phyloP scores from a whole-genome alignment of 139 green algal genomes.

The Deuterostichococcus epilithicus region DNA sequence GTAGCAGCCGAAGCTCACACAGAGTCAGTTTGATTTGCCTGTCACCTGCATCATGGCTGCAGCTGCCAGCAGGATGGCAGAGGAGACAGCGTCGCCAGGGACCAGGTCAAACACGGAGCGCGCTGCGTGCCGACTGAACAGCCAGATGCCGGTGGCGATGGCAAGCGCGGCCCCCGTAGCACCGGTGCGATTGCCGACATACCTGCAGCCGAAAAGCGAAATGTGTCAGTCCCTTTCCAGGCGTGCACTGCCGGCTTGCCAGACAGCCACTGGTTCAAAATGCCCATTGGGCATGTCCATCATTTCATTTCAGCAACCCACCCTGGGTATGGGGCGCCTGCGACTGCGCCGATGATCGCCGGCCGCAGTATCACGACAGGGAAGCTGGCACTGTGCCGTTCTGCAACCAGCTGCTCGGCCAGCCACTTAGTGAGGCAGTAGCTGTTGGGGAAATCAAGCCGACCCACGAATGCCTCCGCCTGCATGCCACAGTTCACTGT shows the following conservation, averaged over 20 bases:
- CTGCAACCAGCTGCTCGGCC: constrained; percentile 27
- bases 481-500: not conserved
- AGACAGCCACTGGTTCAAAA: too few species aligned
- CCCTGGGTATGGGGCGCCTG: constrained; percentile 7
- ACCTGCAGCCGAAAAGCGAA: not conserved
- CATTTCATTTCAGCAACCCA: too few species aligned
- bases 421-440: constrained; percentile 38
- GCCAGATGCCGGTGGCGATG: constrained; percentile 14
- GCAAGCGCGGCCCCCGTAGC: constrained; percentile 17
- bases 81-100: constrained; percentile 48
- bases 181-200: constrained; percentile 13
- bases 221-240: too few species aligned
- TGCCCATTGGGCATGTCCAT: too few species aligned
- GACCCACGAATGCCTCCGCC: not conserved
- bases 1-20: not conserved
- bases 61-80: constrained; percentile 28
- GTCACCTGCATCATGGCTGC: not conserved
- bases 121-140: constrained; percentile 14
- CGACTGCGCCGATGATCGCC: constrained; percentile 17
- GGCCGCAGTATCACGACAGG: constrained; percentile 23
- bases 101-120: constrained; percentile 44
- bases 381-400: not conserved
- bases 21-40: not conserved
- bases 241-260: too few species aligned
- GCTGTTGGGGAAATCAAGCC: constrained; percentile 16